Percentiles rank a stretch among this genome's conserved stretches.
These are phyloP conservation scores for Whalleya microplaca DNA, from an alignment of 2,329 filamentous ascomycete species.

Conservation along the genomic window DNA sequence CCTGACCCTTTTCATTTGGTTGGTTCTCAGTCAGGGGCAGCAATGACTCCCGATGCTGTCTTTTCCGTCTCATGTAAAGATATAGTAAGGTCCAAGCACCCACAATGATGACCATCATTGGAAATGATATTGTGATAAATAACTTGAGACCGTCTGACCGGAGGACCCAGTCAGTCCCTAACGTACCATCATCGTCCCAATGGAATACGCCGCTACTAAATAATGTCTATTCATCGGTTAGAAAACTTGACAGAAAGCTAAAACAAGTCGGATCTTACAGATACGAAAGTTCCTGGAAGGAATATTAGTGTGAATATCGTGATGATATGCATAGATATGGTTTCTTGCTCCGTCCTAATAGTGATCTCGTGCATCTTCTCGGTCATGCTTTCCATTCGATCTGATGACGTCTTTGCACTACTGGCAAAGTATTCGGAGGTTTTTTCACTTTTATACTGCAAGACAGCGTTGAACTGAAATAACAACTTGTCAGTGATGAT, in stretches of 20 bases:
- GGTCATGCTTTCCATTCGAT: conserved; percentile 29
- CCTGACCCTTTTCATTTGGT: background rate
- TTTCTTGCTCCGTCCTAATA: conserved; percentile 50
- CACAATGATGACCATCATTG: conserved; percentile 20
- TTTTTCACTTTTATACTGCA: conserved; percentile 30
- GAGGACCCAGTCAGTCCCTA: conserved; percentile 17
- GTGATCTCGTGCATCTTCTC: conserved; percentile 57
- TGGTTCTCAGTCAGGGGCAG: conserved; percentile 2
- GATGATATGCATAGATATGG: conserved; percentile 38
- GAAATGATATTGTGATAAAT: conserved; percentile 21
- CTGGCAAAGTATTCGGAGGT: conserved; percentile 28
- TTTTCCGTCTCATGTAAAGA: conserved; percentile 14
- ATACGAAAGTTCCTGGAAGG: conserved; percentile 37
- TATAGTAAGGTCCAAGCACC: conserved; percentile 13
- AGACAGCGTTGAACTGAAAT: conserved; percentile 27
- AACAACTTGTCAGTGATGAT: background rate
- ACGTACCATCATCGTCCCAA: conserved; percentile 16
- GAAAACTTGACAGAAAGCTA: conserved; percentile 4
- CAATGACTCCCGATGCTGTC: conserved; percentile 2
- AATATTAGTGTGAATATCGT: conserved; percentile 37
- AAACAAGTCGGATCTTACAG: conserved; percentile 27
- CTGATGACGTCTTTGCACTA: conserved; percentile 20
- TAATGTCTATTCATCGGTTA: conserved; percentile 31
- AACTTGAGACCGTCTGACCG: conserved; percentile 10
- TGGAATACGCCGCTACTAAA: conserved; percentile 31